Evolutionary conservation across 805 yeast genomes (phyloP).

Genomic region (Candida easanensis): DNA sequence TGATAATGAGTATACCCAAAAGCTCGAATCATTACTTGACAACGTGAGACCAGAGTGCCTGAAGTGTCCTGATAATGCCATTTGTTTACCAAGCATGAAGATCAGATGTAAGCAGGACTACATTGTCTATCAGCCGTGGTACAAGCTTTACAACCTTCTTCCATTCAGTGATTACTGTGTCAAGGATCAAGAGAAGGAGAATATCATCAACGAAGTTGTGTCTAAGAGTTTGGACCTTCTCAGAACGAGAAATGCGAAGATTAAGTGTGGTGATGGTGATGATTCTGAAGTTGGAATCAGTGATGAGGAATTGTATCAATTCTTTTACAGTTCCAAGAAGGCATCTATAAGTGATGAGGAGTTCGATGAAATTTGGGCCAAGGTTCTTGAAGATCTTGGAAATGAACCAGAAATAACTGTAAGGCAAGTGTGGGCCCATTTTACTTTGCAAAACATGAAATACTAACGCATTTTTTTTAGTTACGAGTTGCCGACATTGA

Average conservation of each 20-base stretch:
- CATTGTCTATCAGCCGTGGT: conserved; percentile 49
- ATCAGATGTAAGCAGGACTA: conserved; percentile 73
- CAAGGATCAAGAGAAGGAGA: conserved; percentile 69
- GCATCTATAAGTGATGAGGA: conserved; percentile 45
- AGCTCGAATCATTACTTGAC: conserved; percentile 45
- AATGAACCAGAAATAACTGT: conserved; percentile 69
- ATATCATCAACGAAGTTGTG: conserved; percentile 62
- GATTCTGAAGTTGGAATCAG: conserved; percentile 50
- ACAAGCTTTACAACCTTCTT: conserved; percentile 51
- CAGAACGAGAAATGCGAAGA: conserved; percentile 64
- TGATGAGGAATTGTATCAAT: conserved; percentile 48
- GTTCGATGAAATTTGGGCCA: conserved; percentile 71
- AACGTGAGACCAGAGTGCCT: conserved; percentile 59
- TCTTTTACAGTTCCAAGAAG: conserved; percentile 39
- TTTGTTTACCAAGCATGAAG: conserved; percentile 59
- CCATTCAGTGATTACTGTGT: conserved; percentile 67
- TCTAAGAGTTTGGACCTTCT: conserved; percentile 64
- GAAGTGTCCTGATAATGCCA: conserved; percentile 79
- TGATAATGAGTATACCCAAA: conserved; percentile 31
- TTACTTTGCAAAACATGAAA: conserved; percentile 1
- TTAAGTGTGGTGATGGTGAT: conserved; percentile 54
- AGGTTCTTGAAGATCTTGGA: conserved; percentile 58
- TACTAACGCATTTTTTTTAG: conserved; percentile 26
- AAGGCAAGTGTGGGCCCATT: conserved; percentile 65
- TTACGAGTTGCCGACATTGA: conserved; percentile 31